A percentile compares a stretch with the other conserved stretches of the same genome.
These are phyloP conservation scores for Mrakia gelida DNA, from an alignment of 768 basidiomycete genomes.

Conservation along the genomic window DNA sequence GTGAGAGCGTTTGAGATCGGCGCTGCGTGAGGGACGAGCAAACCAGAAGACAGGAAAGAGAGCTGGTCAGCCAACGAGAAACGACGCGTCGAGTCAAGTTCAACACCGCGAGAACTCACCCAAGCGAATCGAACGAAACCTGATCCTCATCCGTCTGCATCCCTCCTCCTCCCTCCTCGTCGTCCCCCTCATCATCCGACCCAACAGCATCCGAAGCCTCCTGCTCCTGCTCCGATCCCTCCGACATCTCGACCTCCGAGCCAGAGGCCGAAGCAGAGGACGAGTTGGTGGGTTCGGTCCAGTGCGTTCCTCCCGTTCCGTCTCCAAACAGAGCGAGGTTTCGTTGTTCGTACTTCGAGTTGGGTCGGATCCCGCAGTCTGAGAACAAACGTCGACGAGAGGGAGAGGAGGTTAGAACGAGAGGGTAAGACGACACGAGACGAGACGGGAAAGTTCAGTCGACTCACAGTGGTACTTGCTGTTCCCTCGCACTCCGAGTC, in stretches of 20 bases:
- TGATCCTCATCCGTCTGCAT: neutral
- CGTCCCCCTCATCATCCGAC: neutral
- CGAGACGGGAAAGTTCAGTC: neutral
- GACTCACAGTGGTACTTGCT: conserved; percentile 93
- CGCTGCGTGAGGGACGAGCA: neutral
- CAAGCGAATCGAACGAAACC: neutral
- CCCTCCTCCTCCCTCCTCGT: neutral
- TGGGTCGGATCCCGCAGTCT: conserved; percentile 7
- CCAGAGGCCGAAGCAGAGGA: neutral
- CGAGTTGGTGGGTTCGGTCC: neutral
- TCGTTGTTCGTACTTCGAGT: neutral
- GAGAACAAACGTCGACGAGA: neutral
- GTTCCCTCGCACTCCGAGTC: conserved; percentile 86
- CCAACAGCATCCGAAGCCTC: neutral
- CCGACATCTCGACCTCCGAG: neutral
- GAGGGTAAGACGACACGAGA: neutral
- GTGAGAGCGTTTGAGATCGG: conserved; percentile 1
- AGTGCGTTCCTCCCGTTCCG: conserved; percentile 1
- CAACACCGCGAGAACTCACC: neutral
- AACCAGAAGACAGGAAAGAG: neutral
- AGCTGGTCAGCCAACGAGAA: neutral
- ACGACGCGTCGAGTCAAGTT: neutral
- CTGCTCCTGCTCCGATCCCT: neutral
- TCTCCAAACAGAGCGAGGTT: conserved; percentile 13
- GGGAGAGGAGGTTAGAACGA: too few relatives aligned